Conservation (phyloP, 2,329 filamentous ascomycete genomes). For the Aspergillus pseudonomiae region DNA sequence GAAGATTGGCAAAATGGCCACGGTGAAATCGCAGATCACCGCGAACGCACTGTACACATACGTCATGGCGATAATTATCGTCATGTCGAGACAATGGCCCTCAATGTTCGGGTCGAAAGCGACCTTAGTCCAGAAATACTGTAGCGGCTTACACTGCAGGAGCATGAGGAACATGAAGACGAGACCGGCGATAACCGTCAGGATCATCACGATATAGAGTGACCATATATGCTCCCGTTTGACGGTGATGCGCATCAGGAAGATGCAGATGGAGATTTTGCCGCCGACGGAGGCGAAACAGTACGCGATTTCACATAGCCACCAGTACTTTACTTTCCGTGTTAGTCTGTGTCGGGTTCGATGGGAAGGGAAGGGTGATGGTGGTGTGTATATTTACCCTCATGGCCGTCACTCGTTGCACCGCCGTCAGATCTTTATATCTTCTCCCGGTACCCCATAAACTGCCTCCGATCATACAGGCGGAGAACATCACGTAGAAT, state of each 20-base stretch:
- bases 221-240: conserved; percentile 50
- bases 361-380: not conserved
- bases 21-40: conserved; percentile 53
- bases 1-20: conserved; percentile 56
- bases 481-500: conserved; percentile 34
- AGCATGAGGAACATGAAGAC: conserved; percentile 56
- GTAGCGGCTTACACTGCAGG: conserved; percentile 57
- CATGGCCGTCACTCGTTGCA: conserved; percentile 30
- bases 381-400: conserved; percentile 20
- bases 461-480: conserved; percentile 35
- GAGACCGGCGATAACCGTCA: conserved; percentile 49
- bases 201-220: conserved; percentile 49
- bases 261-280: conserved; percentile 56
- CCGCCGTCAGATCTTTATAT: conserved; percentile 18
- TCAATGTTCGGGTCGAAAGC: conserved; percentile 31
- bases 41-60: conserved; percentile 39
- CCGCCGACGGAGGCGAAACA: conserved; percentile 50
- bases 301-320: conserved; percentile 57
- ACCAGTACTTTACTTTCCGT: conserved; percentile 43
- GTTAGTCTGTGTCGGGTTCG: not conserved
- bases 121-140: conserved; percentile 52
- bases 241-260: conserved; percentile 56
- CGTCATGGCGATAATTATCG: conserved; percentile 37
- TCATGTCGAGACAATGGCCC: conserved; percentile 46
- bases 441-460: conserved; percentile 33